These are phyloP conservation scores for Claviceps cyperi DNA, from an alignment of 2,329 filamentous ascomycete species.

Conservation along the genomic window DNA sequence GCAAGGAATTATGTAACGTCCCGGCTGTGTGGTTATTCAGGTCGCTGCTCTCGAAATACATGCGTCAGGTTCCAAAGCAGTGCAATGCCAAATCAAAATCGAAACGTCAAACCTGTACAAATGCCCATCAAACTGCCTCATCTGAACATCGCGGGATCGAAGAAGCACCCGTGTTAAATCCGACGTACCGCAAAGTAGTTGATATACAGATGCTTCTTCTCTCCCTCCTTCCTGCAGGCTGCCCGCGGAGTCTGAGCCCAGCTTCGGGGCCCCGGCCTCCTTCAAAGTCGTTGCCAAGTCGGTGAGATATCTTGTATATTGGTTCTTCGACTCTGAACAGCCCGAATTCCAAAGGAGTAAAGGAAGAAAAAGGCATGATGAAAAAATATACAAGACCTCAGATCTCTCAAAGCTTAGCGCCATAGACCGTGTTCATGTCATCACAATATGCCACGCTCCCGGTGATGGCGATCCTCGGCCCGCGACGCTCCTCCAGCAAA, in stretches of 20 bases:
- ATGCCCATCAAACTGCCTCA: background rate
- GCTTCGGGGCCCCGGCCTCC: too few relatives aligned
- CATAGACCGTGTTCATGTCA: slow-evolving; percentile 14
- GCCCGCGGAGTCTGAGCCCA: too few relatives aligned
- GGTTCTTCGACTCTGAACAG: background rate
- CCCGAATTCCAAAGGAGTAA: too few relatives aligned
- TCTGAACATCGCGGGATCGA: background rate
- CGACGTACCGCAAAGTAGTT: background rate
- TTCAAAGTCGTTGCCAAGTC: background rate
- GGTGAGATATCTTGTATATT: background rate
- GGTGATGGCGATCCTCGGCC: slow-evolving; percentile 22
- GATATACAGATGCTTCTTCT: too few relatives aligned
- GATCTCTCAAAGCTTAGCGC: background rate
- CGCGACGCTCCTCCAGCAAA: slow-evolving; percentile 16
- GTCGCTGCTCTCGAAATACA: background rate
- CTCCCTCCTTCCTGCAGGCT: background rate
- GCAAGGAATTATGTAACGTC: slow-evolving; percentile 2
- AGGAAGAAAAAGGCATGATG: background rate
- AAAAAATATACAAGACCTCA: background rate
- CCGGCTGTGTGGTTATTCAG: slow-evolving; percentile 1
- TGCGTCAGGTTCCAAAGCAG: background rate
- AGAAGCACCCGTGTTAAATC: background rate
- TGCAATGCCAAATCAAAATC: background rate
- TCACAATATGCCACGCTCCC: slow-evolving; percentile 26
- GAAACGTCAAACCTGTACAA: background rate